These are phyloP conservation scores for Aspergillus oerlinghausenensis DNA, from an alignment of 2,329 filamentous ascomycete genomes.

Conservation along the genomic window DNA sequence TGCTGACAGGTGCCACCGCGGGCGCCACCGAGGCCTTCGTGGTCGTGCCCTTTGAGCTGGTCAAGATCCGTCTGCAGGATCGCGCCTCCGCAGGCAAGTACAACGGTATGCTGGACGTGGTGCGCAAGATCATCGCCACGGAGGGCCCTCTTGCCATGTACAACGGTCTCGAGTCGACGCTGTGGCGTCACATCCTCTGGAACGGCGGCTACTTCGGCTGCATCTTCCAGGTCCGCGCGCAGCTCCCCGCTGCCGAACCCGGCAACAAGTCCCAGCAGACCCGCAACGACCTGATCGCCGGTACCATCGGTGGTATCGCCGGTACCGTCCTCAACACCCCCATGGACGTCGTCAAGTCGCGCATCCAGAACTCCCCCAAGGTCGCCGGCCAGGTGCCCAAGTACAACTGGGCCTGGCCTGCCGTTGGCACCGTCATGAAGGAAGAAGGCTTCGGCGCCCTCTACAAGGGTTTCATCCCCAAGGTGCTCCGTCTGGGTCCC, in stretches of 20 bases:
- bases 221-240: constrained; percentile 90
- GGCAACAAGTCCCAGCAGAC: constrained; percentile 73
- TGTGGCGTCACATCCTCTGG: constrained; percentile 95
- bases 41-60: constrained; percentile 94
- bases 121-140: constrained; percentile 65
- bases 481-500: constrained; percentile 75
- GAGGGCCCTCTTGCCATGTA: constrained; percentile 88
- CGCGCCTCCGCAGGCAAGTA: constrained; percentile 79
- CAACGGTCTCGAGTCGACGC: constrained; percentile 91
- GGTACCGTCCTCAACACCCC: constrained; percentile 94
- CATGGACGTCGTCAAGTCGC: constrained; percentile 95
- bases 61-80: constrained; percentile 98
- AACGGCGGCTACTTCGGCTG: constrained; percentile 97
- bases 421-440: constrained; percentile 77
- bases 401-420: constrained; percentile 98
- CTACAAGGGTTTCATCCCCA: constrained; percentile 97
- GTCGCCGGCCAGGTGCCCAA: constrained; percentile 77
- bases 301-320: constrained; percentile 79
- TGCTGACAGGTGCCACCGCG: constrained; percentile 89
- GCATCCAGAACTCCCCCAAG: constrained; percentile 91
- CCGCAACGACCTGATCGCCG: constrained; percentile 80
- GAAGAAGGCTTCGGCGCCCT: constrained; percentile 90
- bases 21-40: constrained; percentile 95
- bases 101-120: constrained; percentile 51
- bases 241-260: constrained; percentile 70